These are phyloP conservation scores for Pyricularia sp. DNA, from an alignment of 2,329 filamentous ascomycete species.

Conservation along the genomic window DNA sequence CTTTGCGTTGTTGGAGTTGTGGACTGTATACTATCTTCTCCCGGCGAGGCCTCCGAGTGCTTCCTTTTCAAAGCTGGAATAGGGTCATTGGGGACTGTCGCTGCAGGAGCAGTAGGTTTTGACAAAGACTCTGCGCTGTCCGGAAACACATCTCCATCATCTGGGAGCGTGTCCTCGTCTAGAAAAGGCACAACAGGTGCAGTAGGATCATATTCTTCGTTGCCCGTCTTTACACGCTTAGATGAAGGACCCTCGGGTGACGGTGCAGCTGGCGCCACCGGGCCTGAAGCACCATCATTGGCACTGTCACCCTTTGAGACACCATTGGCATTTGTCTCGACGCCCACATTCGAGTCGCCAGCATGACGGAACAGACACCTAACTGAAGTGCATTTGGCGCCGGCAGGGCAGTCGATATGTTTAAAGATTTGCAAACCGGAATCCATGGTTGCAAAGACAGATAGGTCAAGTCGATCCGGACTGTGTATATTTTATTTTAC, in stretches of 20 bases:
- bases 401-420: slow-evolving; percentile 13
- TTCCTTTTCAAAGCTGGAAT: slow-evolving; percentile 7
- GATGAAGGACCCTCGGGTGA: not conserved
- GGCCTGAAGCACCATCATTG: not conserved
- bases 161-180: not conserved
- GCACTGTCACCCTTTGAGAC: not conserved
- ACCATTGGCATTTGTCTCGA: not conserved
- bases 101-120: slow-evolving; percentile 2
- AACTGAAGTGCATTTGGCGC: slow-evolving; percentile 9
- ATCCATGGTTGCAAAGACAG: not conserved
- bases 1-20: not conserved
- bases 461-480: not conserved
- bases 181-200: slow-evolving; percentile 1
- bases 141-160: not conserved
- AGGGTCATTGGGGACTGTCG: not conserved
- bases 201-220: slow-evolving; percentile 5
- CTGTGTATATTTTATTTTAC: not conserved
- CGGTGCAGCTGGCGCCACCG: not conserved
- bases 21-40: not conserved
- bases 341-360: slow-evolving; percentile 2
- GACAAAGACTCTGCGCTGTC: not conserved
- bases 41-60: not conserved
- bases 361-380: slow-evolving; percentile 13
- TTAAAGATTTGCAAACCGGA: slow-evolving; percentile 8
- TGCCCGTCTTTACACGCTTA: slow-evolving; percentile 4